These are phyloP conservation scores for Salvia hispanica DNA, from an alignment of 257 asterid genomes.

Conservation along the genomic window DNA sequence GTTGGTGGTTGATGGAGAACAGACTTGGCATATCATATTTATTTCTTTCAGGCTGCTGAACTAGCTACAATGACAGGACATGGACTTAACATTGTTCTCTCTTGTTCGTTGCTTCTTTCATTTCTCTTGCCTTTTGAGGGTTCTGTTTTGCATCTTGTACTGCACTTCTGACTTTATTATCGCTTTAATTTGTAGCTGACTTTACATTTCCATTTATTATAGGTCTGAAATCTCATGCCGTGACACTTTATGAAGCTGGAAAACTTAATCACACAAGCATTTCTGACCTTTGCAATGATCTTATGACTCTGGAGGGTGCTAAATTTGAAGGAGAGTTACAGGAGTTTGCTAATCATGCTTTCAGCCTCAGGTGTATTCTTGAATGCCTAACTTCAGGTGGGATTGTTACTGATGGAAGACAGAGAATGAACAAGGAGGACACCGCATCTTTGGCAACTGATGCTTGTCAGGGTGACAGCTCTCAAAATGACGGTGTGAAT, in stretches of 20 bases:
- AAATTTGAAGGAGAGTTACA: slow-evolving; percentile 98
- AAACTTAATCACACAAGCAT: slow-evolving; percentile 90
- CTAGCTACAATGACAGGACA: slow-evolving; percentile 11
- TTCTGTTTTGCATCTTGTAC: slow-evolving; percentile 15
- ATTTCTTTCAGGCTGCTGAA: slow-evolving; percentile 25
- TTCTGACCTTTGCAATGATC: slow-evolving; percentile 90
- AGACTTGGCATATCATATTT: slow-evolving; percentile 16
- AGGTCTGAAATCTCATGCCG: slow-evolving; percentile 99
- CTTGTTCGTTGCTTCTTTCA: slow-evolving; percentile 25
- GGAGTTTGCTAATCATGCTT: slow-evolving; percentile 98
- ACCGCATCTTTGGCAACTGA: slow-evolving; percentile 42
- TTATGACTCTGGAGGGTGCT: slow-evolving; percentile 84
- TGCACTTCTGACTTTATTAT: slow-evolving; percentile 17
- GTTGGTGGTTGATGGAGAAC: slow-evolving; percentile 14
- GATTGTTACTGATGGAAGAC: slow-evolving; percentile 52
- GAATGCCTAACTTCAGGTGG: slow-evolving; percentile 98
- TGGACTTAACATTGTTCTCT: slow-evolving; percentile 5
- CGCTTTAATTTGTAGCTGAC: slow-evolving; percentile 31
- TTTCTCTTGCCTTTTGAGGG: slow-evolving; percentile 19
- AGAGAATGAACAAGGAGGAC: slow-evolving; percentile 47
- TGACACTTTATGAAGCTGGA: slow-evolving; percentile 97
- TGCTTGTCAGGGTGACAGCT: slow-evolving; percentile 35
- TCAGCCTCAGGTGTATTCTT: slow-evolving; percentile 90
- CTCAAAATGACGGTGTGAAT: slow-evolving; percentile 37
- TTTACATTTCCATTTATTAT: slow-evolving; percentile 28